These are phyloP conservation scores for Lasiosphaeriaceae sp. DNA, from an alignment of 495 filamentous ascomycete genomes.

Conservation along the genomic window DNA sequence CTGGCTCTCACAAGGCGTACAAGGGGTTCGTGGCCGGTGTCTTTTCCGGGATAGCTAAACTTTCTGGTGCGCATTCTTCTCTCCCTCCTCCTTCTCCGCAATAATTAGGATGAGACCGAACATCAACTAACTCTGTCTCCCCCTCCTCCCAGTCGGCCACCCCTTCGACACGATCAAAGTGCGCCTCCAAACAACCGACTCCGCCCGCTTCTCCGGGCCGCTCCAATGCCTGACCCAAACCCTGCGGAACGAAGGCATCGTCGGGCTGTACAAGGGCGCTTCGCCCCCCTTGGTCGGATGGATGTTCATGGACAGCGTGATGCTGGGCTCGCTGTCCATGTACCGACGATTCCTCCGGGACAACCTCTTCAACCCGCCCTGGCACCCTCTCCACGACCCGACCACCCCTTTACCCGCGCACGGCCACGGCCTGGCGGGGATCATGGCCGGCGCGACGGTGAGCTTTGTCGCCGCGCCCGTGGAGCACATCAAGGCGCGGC, in stretches of 20 bases:
- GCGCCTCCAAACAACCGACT: slow-evolving; percentile 81
- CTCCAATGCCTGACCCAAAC: slow-evolving; percentile 82
- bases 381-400: slow-evolving; percentile 26
- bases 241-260: slow-evolving; percentile 71
- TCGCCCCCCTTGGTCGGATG: slow-evolving; percentile 88
- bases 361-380: slow-evolving; percentile 65
- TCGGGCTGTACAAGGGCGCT: slow-evolving; percentile 84
- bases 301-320: slow-evolving; percentile 97
- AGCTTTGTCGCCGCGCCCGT: slow-evolving; percentile 90
- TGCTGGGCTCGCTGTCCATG: slow-evolving; percentile 87
- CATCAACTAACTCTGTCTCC: too few relatives aligned
- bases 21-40: slow-evolving; percentile 93
- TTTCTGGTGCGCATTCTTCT: slow-evolving; percentile 60
- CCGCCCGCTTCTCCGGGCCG: slow-evolving; percentile 76
- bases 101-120: too few relatives aligned
- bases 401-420: slow-evolving; percentile 58
- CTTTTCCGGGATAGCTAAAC: slow-evolving; percentile 88
- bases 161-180: slow-evolving; percentile 96
- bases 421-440: slow-evolving; percentile 82
- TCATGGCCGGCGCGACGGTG: slow-evolving; percentile 84
- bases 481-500: slow-evolving; percentile 89
- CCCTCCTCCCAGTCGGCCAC: slow-evolving; percentile 39
- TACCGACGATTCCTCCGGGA: slow-evolving; percentile 79
- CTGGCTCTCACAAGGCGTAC: slow-evolving; percentile 44
- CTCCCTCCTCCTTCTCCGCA: background rate